phyloP scores from a whole-genome alignment of 2,329 filamentous ascomycete genomes.

The Penicillium sp. region DNA sequence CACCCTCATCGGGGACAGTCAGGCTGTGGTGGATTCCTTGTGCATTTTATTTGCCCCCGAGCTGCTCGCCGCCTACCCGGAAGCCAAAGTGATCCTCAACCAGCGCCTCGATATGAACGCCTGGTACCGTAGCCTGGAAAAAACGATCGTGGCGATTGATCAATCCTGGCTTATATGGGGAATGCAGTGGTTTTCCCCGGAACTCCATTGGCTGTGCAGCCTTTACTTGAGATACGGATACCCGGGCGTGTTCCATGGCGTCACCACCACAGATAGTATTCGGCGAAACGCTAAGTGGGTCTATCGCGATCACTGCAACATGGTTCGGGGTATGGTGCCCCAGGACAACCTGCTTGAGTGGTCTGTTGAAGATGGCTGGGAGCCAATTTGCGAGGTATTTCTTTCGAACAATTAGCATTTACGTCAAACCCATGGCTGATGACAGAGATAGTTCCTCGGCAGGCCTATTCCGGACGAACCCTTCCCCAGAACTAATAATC shows the following conservation, averaged over 20 bases:
- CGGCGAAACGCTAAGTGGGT: conserved; percentile 19
- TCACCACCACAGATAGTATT: conserved; percentile 6
- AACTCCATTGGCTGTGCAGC: conserved; percentile 14
- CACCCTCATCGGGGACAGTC: not conserved
- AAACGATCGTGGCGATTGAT: conserved; percentile 11
- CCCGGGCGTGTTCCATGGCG: conserved; percentile 10
- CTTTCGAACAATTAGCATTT: not conserved
- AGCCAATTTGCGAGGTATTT: conserved; percentile 22
- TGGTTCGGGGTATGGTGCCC: conserved; percentile 25
- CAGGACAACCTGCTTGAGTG: conserved; percentile 26
- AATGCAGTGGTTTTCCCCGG: conserved; percentile 10
- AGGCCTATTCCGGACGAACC: not conserved
- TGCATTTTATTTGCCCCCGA: not conserved
- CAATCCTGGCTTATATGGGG: conserved; percentile 9
- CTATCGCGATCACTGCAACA: conserved; percentile 26
- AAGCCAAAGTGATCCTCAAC: not conserved
- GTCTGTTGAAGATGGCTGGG: conserved; percentile 31
- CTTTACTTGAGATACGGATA: conserved; percentile 8
- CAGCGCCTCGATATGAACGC: not conserved
- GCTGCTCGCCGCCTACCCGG: not conserved
- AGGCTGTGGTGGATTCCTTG: not conserved
- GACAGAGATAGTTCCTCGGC: not conserved
- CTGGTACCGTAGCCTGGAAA: not conserved
- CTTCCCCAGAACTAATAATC: not conserved
- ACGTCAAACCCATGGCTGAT: not conserved